A percentile compares a stretch with the other conserved stretches of the same genome.
Conservation (phyloP, 345 rosid species). For the Heritiera fomes region DNA sequence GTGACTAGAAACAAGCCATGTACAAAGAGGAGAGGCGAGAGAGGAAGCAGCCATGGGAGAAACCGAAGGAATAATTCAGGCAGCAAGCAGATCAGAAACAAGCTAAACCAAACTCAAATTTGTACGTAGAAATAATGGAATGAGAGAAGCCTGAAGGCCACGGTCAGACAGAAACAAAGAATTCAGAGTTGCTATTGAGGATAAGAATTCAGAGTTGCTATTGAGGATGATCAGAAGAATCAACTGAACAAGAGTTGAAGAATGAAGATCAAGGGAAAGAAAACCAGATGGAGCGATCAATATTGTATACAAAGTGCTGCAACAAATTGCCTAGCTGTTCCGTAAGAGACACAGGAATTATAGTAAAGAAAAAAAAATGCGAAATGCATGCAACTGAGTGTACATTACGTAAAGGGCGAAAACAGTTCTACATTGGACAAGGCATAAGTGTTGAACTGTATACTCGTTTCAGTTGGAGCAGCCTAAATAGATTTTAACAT, state of each 20-base stretch:
- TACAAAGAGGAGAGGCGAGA: background rate
- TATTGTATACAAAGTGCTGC: background rate
- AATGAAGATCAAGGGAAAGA: background rate
- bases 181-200: background rate
- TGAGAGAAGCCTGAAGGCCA: background rate
- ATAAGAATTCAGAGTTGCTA: background rate
- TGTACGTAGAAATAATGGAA: background rate
- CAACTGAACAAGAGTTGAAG: background rate
- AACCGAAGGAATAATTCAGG: background rate
- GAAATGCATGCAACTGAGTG: background rate
- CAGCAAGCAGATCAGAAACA: background rate
- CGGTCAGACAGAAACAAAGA: background rate
- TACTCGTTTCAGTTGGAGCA: too few relatives aligned
- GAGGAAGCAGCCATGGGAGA: conserved; percentile 2
- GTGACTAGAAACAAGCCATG: background rate
- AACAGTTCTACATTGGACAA: background rate
- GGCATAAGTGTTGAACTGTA: background rate
- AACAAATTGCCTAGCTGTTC: background rate
- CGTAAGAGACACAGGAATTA: background rate
- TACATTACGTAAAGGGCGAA: background rate
- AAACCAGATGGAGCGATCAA: background rate
- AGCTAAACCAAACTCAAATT: background rate
- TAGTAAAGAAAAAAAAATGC: background rate
- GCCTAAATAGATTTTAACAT: too few relatives aligned
- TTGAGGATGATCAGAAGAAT: background rate